Base-by-base conservation (phyloP, 345 rosid genomes). In the Eutrema japonicum region DNA sequence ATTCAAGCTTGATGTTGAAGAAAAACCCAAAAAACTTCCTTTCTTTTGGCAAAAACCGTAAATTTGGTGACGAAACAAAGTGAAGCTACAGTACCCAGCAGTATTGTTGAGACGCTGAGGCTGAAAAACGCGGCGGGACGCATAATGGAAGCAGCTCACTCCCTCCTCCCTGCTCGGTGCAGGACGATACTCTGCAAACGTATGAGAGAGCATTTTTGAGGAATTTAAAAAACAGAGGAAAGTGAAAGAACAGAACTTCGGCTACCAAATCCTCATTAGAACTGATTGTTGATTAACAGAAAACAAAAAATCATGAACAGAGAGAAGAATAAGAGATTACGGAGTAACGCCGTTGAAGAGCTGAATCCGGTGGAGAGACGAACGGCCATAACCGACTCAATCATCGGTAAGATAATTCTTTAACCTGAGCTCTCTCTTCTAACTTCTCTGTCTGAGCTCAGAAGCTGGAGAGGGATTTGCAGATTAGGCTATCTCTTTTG, bases 311-410 rank as follows among this genome's bases (percentile, higher is more conserved):
- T 1, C 22, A 10, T 45, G 53, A 51, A 66, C 36, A 66, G 7
- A 26, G 45, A n/a, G 46, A 36, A 16, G 48, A 66, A 13, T 32
- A 41, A 53, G 35, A 49, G 52, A 70, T 80, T 85, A 88, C 96
- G 72, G 22, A 80, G 79, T 56, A 85, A 40, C 76, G 84, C 58
- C 48, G 86, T 35, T 72, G 88, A 81, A 40, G 84, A 82, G 75
- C 76, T 79, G 79, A 84, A 80, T 64, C 75, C 88, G 77, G 87
- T 49, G 66, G 85, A 68, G 73, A 89, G 84, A 66, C 97, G 92
- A 12, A 82, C 81, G 74, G 90, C 90, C 83, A 87, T 68, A 68
- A 87, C 81, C 60, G 90, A 79, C 63, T 89, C 91, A 58, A 78
- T 85, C 87, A 83, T 89, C 88, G 30, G 62, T 40, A 7, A 14